Evolutionary conservation across 768 basidiomycete genomes (phyloP).

Genomic region (Pleurotus giganteus): DNA sequence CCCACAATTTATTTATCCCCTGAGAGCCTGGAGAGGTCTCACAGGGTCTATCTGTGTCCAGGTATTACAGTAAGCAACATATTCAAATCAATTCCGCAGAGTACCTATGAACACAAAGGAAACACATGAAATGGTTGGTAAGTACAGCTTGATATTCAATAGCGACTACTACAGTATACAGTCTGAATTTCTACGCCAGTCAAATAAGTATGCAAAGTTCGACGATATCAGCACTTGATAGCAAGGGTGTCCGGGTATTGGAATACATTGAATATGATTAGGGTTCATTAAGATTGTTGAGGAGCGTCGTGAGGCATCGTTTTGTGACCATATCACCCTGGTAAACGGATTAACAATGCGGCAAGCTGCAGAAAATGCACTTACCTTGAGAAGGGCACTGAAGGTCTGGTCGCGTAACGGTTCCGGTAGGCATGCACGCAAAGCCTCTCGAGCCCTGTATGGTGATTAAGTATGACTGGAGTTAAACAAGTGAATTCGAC

Average conservation of each 20-base stretch:
- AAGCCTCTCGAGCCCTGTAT: slow-evolving; percentile 86
- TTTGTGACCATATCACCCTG: slow-evolving; percentile 99
- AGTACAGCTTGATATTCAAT: slow-evolving; percentile 10
- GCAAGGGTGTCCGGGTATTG: neutral
- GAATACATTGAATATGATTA: slow-evolving; percentile 25
- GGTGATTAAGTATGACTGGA: neutral
- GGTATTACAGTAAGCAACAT: neutral
- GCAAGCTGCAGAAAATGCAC: slow-evolving; percentile 13
- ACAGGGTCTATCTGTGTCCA: neutral
- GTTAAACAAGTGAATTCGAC: slow-evolving; percentile 23
- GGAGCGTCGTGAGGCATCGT: slow-evolving; percentile 84
- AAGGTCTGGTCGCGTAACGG: slow-evolving; percentile 95
- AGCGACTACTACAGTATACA: slow-evolving; percentile 10
- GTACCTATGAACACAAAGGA: neutral
- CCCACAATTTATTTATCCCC: no score
- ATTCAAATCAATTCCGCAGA: slow-evolving; percentile 1
- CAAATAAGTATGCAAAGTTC: slow-evolving; percentile 14
- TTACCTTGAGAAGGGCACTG: slow-evolving; percentile 82
- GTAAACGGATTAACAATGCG: slow-evolving; percentile 17
- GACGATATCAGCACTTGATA: slow-evolving; percentile 13
- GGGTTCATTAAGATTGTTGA: slow-evolving; percentile 83
- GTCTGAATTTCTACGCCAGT: slow-evolving; percentile 10
- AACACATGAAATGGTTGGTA: neutral
- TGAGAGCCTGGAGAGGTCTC: no score
- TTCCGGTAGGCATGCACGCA: slow-evolving; percentile 94